Evolutionary conservation across 345 rosid species (phyloP).

Genomic region (Microcos paniculata): DNA sequence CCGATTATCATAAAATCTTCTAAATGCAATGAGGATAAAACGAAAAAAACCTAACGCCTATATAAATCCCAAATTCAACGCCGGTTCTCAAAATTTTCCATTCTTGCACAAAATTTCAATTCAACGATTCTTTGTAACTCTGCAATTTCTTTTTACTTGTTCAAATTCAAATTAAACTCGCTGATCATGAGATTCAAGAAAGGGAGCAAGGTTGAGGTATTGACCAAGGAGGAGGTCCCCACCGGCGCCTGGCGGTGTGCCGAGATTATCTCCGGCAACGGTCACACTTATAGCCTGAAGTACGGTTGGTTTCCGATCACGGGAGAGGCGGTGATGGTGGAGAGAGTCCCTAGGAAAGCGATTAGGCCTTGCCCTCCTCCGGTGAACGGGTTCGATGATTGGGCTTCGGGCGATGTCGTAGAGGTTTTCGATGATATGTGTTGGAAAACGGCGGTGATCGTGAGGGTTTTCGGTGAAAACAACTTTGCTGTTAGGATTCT

Average conservation of each 20-base stretch:
- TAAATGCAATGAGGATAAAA: too few relatives aligned
- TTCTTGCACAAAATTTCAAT: too few relatives aligned
- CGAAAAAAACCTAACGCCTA: too few relatives aligned
- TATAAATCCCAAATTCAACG: not conserved
- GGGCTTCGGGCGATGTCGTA: constrained; percentile 10
- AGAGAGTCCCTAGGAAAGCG: constrained; percentile 51
- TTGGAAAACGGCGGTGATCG: constrained; percentile 15
- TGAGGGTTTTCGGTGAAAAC: not conserved
- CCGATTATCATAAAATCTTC: not conserved
- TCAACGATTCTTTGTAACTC: too few relatives aligned
- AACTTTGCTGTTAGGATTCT: constrained; percentile 9
- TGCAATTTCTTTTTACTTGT: too few relatives aligned
- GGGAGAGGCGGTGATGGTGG: constrained; percentile 17
- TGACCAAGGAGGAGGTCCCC: constrained; percentile 39
- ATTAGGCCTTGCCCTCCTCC: constrained; percentile 69
- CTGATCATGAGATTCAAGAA: constrained; percentile 56
- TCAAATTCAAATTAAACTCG: not conserved
- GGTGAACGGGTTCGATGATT: not conserved
- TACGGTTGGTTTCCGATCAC: constrained; percentile 23
- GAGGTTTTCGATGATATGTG: constrained; percentile 10
- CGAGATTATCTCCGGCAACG: constrained; percentile 58
- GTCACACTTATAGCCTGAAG: constrained; percentile 47
- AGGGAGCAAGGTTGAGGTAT: constrained; percentile 64
- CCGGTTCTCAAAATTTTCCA: not conserved
- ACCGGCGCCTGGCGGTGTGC: constrained; percentile 59